phyloP scores from a whole-genome alignment of 1,284 basidiomycete genomes.

The Thelephora terrestris region DNA sequence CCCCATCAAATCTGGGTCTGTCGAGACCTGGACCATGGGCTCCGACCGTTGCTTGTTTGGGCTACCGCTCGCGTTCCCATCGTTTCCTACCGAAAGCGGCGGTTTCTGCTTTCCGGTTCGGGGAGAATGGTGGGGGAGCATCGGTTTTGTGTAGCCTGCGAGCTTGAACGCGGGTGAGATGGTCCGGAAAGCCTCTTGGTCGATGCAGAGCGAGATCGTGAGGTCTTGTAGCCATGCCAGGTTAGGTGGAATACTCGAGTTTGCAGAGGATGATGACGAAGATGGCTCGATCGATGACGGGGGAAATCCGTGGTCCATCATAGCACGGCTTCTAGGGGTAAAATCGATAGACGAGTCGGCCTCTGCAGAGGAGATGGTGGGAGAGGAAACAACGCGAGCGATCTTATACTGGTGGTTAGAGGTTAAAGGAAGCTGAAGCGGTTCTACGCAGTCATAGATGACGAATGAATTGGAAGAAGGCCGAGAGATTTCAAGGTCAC shows the following conservation, averaged over 20 bases:
- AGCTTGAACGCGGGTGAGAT: conserved; percentile 49
- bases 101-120: too few species aligned
- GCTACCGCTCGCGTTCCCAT: conserved; percentile 15
- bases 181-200: conserved; percentile 70
- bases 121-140: neutral
- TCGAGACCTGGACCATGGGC: too few species aligned
- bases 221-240: conserved; percentile 44
- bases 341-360: neutral
- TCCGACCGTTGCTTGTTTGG: conserved; percentile 8
- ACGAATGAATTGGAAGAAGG: too few species aligned
- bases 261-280: conserved; percentile 9
- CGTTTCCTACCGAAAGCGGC: conserved; percentile 14
- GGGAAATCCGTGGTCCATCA: neutral
- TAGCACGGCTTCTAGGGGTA: neutral
- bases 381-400: neutral
- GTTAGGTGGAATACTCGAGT: conserved; percentile 24
- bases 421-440: too few species aligned
- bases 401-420: too few species aligned
- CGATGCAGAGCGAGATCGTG: conserved; percentile 58
- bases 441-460: too few species aligned
- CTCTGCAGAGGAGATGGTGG: neutral
- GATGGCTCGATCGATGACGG: conserved; percentile 1
- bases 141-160: conserved; percentile 32
- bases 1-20: conserved; percentile 13
- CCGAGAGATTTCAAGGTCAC: too few species aligned